phyloP scores from a whole-genome alignment of 148 eudicot species.

The Salicornia ramosissima region DNA sequence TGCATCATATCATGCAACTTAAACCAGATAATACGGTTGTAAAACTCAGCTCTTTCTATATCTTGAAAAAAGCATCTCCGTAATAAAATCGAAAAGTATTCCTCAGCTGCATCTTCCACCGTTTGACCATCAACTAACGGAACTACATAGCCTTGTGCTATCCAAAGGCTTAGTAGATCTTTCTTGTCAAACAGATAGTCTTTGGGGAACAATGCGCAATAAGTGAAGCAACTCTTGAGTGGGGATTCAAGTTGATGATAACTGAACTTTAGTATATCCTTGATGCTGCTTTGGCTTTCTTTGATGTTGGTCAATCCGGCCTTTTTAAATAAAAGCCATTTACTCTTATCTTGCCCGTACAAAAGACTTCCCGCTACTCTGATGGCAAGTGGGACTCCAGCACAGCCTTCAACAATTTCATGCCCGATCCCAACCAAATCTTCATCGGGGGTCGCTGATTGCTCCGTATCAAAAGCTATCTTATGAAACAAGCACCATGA shows the following conservation, averaged over 20 bases:
- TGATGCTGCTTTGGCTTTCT: background rate
- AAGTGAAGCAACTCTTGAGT: slow-evolving; percentile 1
- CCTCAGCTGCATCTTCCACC: background rate
- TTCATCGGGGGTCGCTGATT: background rate
- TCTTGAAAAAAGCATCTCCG: slow-evolving; percentile 10
- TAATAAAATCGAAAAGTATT: background rate
- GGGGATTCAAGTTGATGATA: slow-evolving; percentile 1
- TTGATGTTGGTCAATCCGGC: background rate
- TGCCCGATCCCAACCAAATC: background rate
- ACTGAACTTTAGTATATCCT: background rate
- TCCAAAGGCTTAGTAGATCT: background rate
- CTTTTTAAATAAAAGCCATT: background rate
- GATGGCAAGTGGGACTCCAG: background rate
- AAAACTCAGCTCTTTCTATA: background rate
- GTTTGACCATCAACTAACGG: slow-evolving; percentile 1
- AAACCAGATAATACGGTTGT: background rate
- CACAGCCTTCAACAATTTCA: background rate
- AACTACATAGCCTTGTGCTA: background rate
- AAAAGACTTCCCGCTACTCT: background rate
- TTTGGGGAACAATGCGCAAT: background rate
- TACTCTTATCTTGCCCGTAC: background rate
- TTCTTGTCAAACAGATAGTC: background rate
- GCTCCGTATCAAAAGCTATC: background rate
- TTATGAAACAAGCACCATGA: background rate
- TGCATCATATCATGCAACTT: slow-evolving; percentile 20